Evolutionary conservation across 1,284 basidiomycete genomes (phyloP).

Genomic region (Cryptococcus depauperatus): DNA sequence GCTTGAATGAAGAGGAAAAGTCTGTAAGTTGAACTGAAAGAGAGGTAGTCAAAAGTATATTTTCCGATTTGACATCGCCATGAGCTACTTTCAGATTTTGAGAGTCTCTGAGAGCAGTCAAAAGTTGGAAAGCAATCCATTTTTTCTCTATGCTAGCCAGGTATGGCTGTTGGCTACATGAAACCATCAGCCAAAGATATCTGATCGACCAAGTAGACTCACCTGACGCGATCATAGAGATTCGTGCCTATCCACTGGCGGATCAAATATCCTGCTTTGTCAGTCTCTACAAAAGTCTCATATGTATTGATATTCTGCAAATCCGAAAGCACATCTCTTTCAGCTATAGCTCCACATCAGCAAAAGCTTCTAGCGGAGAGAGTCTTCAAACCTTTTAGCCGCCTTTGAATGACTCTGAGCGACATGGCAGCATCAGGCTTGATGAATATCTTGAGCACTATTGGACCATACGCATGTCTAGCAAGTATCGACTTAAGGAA

Average conservation of each 20-base stretch:
- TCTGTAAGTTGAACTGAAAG: slow-evolving; percentile 94
- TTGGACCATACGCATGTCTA: slow-evolving; percentile 59
- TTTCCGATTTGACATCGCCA: slow-evolving; percentile 97
- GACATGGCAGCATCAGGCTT: slow-evolving; percentile 68
- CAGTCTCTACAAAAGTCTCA: slow-evolving; percentile 86
- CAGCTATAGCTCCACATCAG: slow-evolving; percentile 52
- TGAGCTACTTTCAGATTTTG: slow-evolving; percentile 77
- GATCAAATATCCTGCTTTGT: slow-evolving; percentile 90
- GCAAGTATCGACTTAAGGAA: slow-evolving; percentile 89
- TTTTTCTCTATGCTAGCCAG: slow-evolving; percentile 87
- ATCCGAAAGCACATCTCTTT: slow-evolving; percentile 74
- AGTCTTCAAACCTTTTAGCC: slow-evolving; percentile 63
- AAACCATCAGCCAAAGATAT: slow-evolving; percentile 46
- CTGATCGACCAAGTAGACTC: slow-evolving; percentile 26
- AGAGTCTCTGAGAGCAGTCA: slow-evolving; percentile 75
- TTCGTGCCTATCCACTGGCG: slow-evolving; percentile 92
- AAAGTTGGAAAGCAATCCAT: slow-evolving; percentile 93
- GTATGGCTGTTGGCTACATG: slow-evolving; percentile 95
- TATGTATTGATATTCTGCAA: slow-evolving; percentile 85
- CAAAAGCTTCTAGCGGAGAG: not conserved
- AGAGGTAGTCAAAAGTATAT: slow-evolving; percentile 92
- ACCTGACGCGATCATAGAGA: slow-evolving; percentile 97
- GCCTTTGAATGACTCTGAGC: slow-evolving; percentile 57
- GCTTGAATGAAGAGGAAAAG: slow-evolving; percentile 90
- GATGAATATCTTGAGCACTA: slow-evolving; percentile 73